Conservation (phyloP, 257 asterid genomes). For the Salvia hispanica region DNA sequence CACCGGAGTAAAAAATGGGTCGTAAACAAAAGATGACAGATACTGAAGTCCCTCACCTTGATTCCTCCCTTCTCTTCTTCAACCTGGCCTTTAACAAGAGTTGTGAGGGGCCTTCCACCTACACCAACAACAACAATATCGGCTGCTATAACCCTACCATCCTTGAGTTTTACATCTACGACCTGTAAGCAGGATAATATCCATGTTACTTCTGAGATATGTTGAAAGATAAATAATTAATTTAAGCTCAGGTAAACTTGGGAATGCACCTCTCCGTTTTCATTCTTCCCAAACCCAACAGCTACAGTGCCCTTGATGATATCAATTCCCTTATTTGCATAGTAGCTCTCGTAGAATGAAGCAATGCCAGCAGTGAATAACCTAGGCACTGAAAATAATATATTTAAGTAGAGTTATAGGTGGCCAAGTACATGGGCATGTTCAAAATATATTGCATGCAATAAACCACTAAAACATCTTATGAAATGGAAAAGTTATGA, state of each 20-base stretch:
- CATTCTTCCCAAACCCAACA: slow-evolving; percentile 74
- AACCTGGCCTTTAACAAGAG: slow-evolving; percentile 82
- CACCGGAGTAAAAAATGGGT: background rate
- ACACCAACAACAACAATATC: slow-evolving; percentile 97
- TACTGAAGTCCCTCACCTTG: slow-evolving; percentile 56
- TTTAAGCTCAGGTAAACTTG: slow-evolving; percentile 2
- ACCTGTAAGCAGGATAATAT: slow-evolving; percentile 52
- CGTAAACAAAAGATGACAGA: background rate
- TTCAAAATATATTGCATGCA: slow-evolving; percentile 1
- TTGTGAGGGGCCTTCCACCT: slow-evolving; percentile 77
- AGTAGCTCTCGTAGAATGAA: slow-evolving; percentile 87
- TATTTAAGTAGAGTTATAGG: slow-evolving; percentile 21
- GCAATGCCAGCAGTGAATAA: slow-evolving; percentile 89
- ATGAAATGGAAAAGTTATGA: slow-evolving; percentile 9
- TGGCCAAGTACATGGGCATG: slow-evolving; percentile 14
- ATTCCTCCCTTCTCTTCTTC: slow-evolving; percentile 93
- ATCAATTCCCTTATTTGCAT: slow-evolving; percentile 73
- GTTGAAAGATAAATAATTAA: slow-evolving; percentile 14
- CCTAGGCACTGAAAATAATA: slow-evolving; percentile 78
- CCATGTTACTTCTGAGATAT: slow-evolving; percentile 16
- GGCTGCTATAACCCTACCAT: slow-evolving; percentile 87
- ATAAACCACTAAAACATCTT: slow-evolving; percentile 5
- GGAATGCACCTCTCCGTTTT: slow-evolving; percentile 66
- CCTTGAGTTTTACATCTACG: slow-evolving; percentile 82
- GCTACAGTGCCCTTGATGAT: slow-evolving; percentile 97